A percentile compares a stretch with the other conserved stretches of the same genome.
phyloP scores from a whole-genome alignment of 2,329 filamentous ascomycete genomes.

The Aurifilum marmelostoma region DNA sequence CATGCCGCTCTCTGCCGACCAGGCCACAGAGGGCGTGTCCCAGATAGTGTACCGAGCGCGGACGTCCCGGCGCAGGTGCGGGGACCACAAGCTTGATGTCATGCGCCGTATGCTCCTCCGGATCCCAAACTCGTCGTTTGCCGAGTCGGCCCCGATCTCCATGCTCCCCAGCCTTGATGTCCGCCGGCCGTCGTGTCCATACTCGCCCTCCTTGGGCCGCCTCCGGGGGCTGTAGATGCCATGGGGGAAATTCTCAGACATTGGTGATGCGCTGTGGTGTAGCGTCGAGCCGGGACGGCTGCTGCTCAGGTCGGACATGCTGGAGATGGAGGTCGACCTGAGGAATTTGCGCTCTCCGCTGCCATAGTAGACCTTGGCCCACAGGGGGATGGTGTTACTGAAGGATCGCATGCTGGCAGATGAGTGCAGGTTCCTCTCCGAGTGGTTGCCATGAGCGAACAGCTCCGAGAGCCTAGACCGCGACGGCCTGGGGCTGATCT shows the following conservation, averaged over 20 bases:
- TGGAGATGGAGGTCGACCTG: slow-evolving; percentile 49
- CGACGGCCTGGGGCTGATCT: slow-evolving; percentile 56
- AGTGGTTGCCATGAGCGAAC: slow-evolving; percentile 47
- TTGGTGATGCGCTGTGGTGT: slow-evolving; percentile 50
- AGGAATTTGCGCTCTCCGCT: slow-evolving; percentile 63
- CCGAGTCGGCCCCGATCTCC: slow-evolving; percentile 47
- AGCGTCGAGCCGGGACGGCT: slow-evolving; percentile 50
- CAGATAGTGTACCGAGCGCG: slow-evolving; percentile 66
- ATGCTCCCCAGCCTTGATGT: slow-evolving; percentile 44
- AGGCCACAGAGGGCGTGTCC: slow-evolving; percentile 73
- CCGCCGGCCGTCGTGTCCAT: slow-evolving; percentile 34
- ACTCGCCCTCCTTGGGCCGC: slow-evolving; percentile 44
- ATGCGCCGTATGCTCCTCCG: slow-evolving; percentile 47
- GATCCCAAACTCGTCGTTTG: slow-evolving; percentile 35
- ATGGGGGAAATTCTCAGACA: slow-evolving; percentile 51
- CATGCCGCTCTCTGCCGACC: slow-evolving; percentile 61
- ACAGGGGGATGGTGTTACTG: slow-evolving; percentile 52
- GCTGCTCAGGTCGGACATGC: slow-evolving; percentile 51
- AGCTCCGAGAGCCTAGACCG: slow-evolving; percentile 57
- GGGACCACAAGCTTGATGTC: slow-evolving; percentile 70
- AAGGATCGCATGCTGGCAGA: slow-evolving; percentile 51
- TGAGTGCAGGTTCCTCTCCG: slow-evolving; percentile 57
- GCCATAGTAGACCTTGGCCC: slow-evolving; percentile 72
- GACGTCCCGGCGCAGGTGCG: slow-evolving; percentile 69
- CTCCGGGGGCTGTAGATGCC: slow-evolving; percentile 51